Evolutionary conservation across 371 early-diverging fungal species (phyloP), one percentile per base, ranked within the genome.

Genomic region (Smittium mucronatum): DNA sequence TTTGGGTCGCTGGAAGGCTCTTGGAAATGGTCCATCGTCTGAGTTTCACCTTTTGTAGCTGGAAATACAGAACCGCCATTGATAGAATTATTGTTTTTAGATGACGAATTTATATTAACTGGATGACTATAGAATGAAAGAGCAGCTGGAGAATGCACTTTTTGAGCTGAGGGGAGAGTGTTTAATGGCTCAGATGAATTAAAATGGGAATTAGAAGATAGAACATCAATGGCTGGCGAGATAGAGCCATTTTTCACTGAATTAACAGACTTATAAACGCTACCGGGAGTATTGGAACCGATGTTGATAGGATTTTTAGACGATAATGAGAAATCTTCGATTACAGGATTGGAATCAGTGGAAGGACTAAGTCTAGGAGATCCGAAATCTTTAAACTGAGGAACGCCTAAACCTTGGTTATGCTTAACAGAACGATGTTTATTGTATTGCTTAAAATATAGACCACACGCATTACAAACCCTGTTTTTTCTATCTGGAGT

Each of bases 381-480:
- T 11, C 21, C 47, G 47, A 47, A 47, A 47, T 47, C 47, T 47
- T 47, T 47, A 47, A 47, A 47, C 47, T 47, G 47, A 47, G 47
- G 5, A 11, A 47, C 5, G 47, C 47, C 21, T 47, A 47, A 11
- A 11, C 11, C 5, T 47, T 47, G 47, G 47, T 47, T 47, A 21
- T 47, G 47, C 21, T 47, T 47, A 47, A 47, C 47, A 47, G 47
- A 47, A 21, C 64, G 16, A 31, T 64, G 64, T 36, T 64, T 64
- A 25, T 64, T 33, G 64, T 64, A 64, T 36, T 64, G 64, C 32
- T 31, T 64, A 36, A 82, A 89, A 81, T 97, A 98, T 69, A 98
- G 78, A 25, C 97, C 97, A 75, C 98, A 98, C 0, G 98, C 97
- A 77, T 97, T 98, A 82, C 98, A 98, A 59, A 97, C 79, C 59